phyloP scores from a whole-genome alignment of 2,329 filamentous ascomycete species.

The Pseudocercospora macadamiae region DNA sequence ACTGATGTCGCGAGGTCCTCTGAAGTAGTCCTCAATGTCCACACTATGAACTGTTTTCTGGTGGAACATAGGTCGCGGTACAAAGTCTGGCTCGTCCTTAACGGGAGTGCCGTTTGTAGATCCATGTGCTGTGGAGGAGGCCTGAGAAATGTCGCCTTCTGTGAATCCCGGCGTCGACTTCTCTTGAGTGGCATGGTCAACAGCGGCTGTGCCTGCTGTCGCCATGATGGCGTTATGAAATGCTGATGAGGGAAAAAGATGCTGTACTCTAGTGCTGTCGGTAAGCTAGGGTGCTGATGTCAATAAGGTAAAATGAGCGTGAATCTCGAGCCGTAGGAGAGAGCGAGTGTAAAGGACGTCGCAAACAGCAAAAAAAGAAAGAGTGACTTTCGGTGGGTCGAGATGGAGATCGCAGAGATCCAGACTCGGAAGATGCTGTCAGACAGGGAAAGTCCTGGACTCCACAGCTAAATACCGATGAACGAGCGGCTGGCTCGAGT shows the following conservation, averaged over 20 bases:
- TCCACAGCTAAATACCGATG: neutral
- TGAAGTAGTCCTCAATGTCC: conserved; percentile 37
- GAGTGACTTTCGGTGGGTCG: neutral
- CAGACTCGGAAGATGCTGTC: neutral
- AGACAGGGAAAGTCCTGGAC: neutral
- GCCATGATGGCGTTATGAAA: neutral
- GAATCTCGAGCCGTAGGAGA: neutral
- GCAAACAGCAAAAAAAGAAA: neutral
- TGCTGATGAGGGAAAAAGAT: no score
- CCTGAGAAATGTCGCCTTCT: neutral
- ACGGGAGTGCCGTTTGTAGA: neutral
- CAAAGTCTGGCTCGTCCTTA: conserved; percentile 12
- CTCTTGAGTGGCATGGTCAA: neutral
- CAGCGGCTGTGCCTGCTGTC: neutral
- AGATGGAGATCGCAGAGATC: neutral
- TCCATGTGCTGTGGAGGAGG: neutral
- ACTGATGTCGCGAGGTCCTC: conserved; percentile 65
- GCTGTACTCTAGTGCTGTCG: neutral
- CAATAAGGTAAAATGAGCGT: neutral
- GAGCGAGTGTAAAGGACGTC: neutral
- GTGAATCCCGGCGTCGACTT: neutral
- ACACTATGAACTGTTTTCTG: conserved; percentile 25
- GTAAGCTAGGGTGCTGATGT: neutral
- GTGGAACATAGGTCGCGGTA: conserved; percentile 18
- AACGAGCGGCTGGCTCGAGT: neutral